These are phyloP conservation scores for Penicillium sp. DNA, from an alignment of 2,329 filamentous ascomycete species.

Conservation along the genomic window DNA sequence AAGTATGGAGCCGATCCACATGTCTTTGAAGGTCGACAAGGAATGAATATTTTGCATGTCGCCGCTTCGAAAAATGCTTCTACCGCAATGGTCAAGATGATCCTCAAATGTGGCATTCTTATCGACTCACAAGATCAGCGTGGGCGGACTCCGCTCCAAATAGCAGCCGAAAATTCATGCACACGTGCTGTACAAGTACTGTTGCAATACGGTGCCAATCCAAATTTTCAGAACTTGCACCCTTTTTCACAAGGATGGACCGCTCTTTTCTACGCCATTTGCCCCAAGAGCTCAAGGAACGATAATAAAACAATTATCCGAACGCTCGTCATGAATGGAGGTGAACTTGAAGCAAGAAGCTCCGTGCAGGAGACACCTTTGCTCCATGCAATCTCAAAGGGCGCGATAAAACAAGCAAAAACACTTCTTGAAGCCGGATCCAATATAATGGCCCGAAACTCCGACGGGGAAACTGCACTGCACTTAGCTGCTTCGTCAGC, in stretches of 20 bases:
- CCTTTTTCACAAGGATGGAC: slow-evolving; percentile 2
- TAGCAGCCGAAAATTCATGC: slow-evolving; percentile 8
- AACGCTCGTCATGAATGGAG: slow-evolving; percentile 6
- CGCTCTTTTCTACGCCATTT: slow-evolving; percentile 5
- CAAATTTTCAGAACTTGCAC: slow-evolving; percentile 1
- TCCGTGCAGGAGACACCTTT: slow-evolving; percentile 1
- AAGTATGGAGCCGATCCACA: not conserved
- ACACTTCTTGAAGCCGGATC: slow-evolving; percentile 4
- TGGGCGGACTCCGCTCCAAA: slow-evolving; percentile 8
- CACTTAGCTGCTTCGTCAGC: slow-evolving; percentile 5
- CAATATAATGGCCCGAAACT: slow-evolving; percentile 3
- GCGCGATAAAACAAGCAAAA: slow-evolving; percentile 7
- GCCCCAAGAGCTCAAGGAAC: not conserved
- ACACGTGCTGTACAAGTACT: slow-evolving; percentile 6
- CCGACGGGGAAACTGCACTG: slow-evolving; percentile 4
- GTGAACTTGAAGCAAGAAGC: slow-evolving; percentile 1
- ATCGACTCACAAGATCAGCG: slow-evolving; percentile 5
- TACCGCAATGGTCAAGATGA: slow-evolving; percentile 2
- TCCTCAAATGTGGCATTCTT: slow-evolving; percentile 2
- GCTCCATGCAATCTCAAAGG: slow-evolving; percentile 4
- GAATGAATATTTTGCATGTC: not conserved
- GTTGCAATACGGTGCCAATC: slow-evolving; percentile 3
- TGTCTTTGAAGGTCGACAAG: not conserved
- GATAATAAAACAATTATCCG: slow-evolving; percentile 10
- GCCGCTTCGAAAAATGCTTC: slow-evolving; percentile 2